Evolutionary conservation across 306 rosid species (phyloP).

Genomic region (Carpinus fangiana): DNA sequence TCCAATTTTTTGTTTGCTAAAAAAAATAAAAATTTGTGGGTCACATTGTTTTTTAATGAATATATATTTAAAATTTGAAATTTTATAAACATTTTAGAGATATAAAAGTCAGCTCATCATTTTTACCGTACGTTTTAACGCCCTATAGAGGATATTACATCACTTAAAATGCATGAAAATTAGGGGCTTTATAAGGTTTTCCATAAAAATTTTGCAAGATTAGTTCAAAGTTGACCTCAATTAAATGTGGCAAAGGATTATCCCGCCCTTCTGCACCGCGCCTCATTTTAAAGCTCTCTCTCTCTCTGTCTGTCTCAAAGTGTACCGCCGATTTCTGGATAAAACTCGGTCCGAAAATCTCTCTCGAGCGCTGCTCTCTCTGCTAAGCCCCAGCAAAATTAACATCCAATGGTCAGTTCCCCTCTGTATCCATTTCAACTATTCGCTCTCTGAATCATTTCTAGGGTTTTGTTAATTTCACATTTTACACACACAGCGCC

Average conservation of each 20-base stretch:
- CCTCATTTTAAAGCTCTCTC: conserved; percentile 12
- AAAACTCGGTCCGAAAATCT: background rate
- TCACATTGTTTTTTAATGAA: no score
- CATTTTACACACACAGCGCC: background rate
- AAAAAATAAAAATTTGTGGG: no score
- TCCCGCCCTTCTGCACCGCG: conserved; percentile 38
- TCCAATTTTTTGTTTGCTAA: no score
- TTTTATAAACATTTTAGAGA: no score
- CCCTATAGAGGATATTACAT: no score
- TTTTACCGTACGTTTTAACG: no score
- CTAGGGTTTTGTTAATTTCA: conserved; percentile 16
- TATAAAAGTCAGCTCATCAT: no score
- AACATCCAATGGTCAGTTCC: conserved; percentile 1
- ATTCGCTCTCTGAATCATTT: background rate
- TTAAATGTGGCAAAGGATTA: background rate
- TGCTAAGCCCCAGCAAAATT: background rate
- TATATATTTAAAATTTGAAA: no score
- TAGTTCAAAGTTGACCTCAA: no score
- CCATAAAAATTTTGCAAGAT: no score
- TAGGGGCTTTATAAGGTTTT: no score
- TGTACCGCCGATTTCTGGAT: background rate
- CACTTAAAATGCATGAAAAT: no score
- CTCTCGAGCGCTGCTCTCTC: background rate
- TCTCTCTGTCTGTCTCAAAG: background rate
- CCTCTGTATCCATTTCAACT: background rate